A percentile compares a stretch with the other conserved stretches of the same genome.
Evolutionary conservation across 2,329 filamentous ascomycete genomes (phyloP).

Genomic region (Xylariaceae sp.): DNA sequence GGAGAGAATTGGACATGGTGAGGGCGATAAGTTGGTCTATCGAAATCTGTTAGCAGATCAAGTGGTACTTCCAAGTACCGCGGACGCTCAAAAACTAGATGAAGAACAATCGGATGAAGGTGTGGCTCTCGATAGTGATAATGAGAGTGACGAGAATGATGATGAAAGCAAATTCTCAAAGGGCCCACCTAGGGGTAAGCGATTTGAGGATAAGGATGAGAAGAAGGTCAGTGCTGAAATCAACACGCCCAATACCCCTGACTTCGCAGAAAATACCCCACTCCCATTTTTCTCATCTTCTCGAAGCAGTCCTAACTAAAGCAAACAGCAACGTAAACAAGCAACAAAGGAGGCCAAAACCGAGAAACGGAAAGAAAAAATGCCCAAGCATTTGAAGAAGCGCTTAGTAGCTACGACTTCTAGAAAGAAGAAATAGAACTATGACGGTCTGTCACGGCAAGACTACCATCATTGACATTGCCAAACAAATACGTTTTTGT

Average conservation of each 20-base stretch:
- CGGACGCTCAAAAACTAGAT: slow-evolving; percentile 40
- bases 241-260: neutral
- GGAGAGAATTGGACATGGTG: slow-evolving; percentile 74
- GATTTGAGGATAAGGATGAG: slow-evolving; percentile 88
- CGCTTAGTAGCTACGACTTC: slow-evolving; percentile 71
- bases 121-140: slow-evolving; percentile 51
- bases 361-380: slow-evolving; percentile 91
- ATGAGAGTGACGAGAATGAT: slow-evolving; percentile 48
- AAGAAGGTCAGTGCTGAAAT: slow-evolving; percentile 66
- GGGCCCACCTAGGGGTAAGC: slow-evolving; percentile 76
- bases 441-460: neutral
- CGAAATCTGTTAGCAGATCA: slow-evolving; percentile 80
- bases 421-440: slow-evolving; percentile 65
- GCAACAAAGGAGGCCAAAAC: slow-evolving; percentile 94
- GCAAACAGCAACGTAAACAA: slow-evolving; percentile 69
- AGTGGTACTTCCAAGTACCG: slow-evolving; percentile 50
- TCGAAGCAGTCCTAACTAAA: slow-evolving; percentile 5
- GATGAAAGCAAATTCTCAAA: slow-evolving; percentile 66
- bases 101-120: slow-evolving; percentile 56
- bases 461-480: neutral
- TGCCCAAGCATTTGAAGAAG: slow-evolving; percentile 96
- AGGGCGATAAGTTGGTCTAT: slow-evolving; percentile 82
- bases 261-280: neutral
- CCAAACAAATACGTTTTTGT: neutral
- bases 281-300: neutral